Evolutionary conservation across 2,329 filamentous ascomycete genomes (phyloP), one percentile per base, ranked within the genome.

Genomic region (Aspergillus thermomutatus): DNA sequence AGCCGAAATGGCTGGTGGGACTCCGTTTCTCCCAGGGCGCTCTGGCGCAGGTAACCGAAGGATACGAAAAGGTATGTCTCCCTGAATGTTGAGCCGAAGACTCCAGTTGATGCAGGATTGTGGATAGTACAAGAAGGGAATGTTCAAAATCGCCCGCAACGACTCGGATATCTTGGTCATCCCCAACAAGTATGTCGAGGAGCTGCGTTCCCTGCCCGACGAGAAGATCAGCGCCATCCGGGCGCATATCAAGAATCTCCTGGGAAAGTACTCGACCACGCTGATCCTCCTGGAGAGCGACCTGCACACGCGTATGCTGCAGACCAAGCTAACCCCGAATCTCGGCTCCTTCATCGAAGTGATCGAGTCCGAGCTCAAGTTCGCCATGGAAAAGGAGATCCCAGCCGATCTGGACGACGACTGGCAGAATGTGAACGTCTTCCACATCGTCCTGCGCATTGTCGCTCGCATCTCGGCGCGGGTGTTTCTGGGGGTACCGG

Each of bases 151-250:
- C 27, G 17, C 26, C 28, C 43, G 53, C 21, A 58, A 46, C 21
- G 51, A 63, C 49, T 51, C 54, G 11, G 66, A 67, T 31, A 56
- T 68, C 8, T 50, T 66, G 10, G 57, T 68, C 5, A 57, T 69
- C 17, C 57, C 66, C 4, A 65, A 64, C 43, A 66, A 62, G 52
- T 69, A 64, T 53, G 46, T 68, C 3, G 59, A 64, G 23, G 66
- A 69, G 43, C 52, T 69, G 25, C 61, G 59, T n/a, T 37, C 37
- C 19, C 49, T 66, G 41, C 66, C 66, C 4, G 52, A 58, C 3
- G 55, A 52, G 10, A 57, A 57, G 5, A 48, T 65, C 11, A 66
- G 66, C 37, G 46, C 57, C 17, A 62, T 63, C 7, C 49, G 60
- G 23, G 63, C 64, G 10, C 64, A 64, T 37, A 60, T 61, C 50